Base-by-base conservation (phyloP, 2,329 filamentous ascomycete genomes). In the Ceratocystis harringtonii region DNA sequence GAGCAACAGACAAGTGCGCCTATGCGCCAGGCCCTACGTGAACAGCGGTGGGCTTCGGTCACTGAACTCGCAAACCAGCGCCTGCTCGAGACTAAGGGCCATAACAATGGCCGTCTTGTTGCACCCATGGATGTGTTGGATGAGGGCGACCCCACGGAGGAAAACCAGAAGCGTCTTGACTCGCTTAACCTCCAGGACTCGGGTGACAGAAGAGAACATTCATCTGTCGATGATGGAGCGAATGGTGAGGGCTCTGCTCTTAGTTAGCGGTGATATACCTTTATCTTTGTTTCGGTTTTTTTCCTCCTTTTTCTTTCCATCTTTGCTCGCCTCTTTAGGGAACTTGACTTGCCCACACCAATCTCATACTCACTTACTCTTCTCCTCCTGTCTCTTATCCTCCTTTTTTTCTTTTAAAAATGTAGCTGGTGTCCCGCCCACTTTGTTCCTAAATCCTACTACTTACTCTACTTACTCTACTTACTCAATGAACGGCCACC, bases 1-100 rank as follows among this genome's bases (percentile, higher is more conserved):
- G 92, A 97, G 75, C 88, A 94, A 72, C 92, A 97, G 76, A 95
- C 95, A 76, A 94, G 84, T 69, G 90, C 92, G 2, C 86, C 89
- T n/a, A 84, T 90, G 68, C 85, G 92, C 65, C 88, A 96, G 75
- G 85, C 87, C 69, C 81, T 85, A 69, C 85, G 94, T 69, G 86
- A 95, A 74, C 85, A 86, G 70, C 91, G 92, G 73, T 99, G 94
- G 94, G 90, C 92, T 65, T 85, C 86, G 68, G 81, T 99, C 52
- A 82, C 86, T 62, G 88, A 94, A 70, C 85, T 90, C 74, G 92
- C 92, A 48, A 86, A 88, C 70, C 82, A 85, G 69, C 82, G 84
- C 71, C 86, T 87, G 70, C 71, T 75, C 19, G 73, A 73, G 64
- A 60, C 65, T 36, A 75, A 76, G 62, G 71, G 72, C 30, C 70